Base-by-base conservation (phyloP, 2,329 filamentous ascomycete genomes). In the Fusarium coicis region DNA sequence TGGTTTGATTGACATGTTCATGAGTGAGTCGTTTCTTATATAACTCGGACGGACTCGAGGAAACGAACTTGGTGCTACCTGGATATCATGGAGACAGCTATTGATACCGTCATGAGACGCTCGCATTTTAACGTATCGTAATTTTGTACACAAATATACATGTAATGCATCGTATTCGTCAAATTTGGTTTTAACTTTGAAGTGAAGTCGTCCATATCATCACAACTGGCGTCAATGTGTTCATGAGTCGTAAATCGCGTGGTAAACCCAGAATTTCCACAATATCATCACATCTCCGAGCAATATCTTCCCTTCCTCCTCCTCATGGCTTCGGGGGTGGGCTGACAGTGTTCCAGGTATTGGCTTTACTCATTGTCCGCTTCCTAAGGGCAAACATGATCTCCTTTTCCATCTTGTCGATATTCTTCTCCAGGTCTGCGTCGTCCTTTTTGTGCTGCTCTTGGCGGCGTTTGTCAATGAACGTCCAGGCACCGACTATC, bases 381-480 rank as follows among this genome's bases (percentile, higher is more conserved):
- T 87, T 86, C 30, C 88, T 83, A 82, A 90, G 84, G 57, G 85
- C 83, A 58, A 84, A 84, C 83, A 90, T 86, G 73, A 90, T 89
- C 50, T 89, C 85, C 68, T 81, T 84, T 79, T 90, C 88, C 85
- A 90, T 87, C 68, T 83, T 81, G 43, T 87, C 85, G 71, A 90
- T 89, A 53, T 87, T 86, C 73, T 83, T 81, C 80, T 89, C 87
- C 53, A 90, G 83, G 58, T 88, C 84, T 32, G 76, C 73, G 70
- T 90, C 87, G 75, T 90, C 88, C 55, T 74, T 73, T 18, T 80
- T 82, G 74, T 88, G 88, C 72, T 82, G 79, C 62, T 78, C 81
- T 80, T 89, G 86, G 55, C 88, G 86, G 30, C 82, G 81, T 44
- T 79, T 81, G 75, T 90, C 88, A 76, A 88, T 87, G 70, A 83